Evolutionary conservation across 1,139 yeast genomes (phyloP).

Genomic region (Candida anutae): DNA sequence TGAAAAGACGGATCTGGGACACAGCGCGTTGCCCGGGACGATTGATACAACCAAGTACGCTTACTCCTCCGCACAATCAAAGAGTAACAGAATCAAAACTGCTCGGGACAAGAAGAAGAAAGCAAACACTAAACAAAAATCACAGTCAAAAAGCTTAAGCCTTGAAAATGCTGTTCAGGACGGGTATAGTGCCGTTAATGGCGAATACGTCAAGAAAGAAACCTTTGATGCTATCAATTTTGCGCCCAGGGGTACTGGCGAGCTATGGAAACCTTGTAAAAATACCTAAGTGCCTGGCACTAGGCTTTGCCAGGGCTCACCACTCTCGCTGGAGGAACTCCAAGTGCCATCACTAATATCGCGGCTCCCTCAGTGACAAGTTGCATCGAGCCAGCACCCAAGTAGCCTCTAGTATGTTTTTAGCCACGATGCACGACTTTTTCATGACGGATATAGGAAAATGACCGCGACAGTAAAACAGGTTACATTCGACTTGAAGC

Average conservation of each 20-base stretch:
- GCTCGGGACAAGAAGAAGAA: conserved; percentile 1
- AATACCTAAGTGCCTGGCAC: neutral
- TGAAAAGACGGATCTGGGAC: conserved; percentile 13
- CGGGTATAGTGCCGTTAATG: conserved; percentile 11
- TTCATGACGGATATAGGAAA: too few species aligned
- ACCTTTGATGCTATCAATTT: conserved; percentile 38
- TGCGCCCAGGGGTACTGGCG: conserved; percentile 50
- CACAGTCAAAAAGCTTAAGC: conserved; percentile 3
- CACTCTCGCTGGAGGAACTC: too few species aligned
- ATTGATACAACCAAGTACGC: conserved; percentile 31
- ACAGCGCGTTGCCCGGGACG: conserved; percentile 27
- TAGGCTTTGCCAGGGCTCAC: neutral
- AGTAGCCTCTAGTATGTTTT: too few species aligned
- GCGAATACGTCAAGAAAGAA: conserved; percentile 28
- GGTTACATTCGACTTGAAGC: too few species aligned
- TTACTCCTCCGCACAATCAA: conserved; percentile 10
- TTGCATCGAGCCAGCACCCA: too few species aligned
- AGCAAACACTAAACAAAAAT: conserved; percentile 1
- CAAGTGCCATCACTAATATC: too few species aligned
- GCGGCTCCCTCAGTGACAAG: too few species aligned
- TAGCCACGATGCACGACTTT: too few species aligned
- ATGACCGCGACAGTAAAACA: too few species aligned
- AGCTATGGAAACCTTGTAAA: conserved; percentile 39
- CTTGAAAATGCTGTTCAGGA: conserved; percentile 11
- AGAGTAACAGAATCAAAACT: neutral